phyloP scores from a whole-genome alignment of 1,284 basidiomycete species.

The Microbotryomycetes sp. region DNA sequence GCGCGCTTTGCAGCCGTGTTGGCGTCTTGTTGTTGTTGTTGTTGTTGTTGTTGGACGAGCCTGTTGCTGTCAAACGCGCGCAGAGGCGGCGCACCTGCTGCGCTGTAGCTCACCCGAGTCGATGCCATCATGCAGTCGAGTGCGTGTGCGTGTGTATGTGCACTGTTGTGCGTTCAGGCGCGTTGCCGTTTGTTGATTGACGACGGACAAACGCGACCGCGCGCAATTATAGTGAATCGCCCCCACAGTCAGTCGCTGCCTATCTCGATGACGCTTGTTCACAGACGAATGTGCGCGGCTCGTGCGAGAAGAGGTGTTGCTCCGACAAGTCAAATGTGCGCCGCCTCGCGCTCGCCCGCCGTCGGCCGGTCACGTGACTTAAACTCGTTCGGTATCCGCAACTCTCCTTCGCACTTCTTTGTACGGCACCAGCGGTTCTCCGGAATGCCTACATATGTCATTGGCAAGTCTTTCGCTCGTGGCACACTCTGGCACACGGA shows the following conservation, averaged over 20 bases:
- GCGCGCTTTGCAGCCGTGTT: too few species aligned
- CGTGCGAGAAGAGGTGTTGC: too few species aligned
- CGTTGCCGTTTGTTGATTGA: background rate
- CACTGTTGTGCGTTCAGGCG: background rate
- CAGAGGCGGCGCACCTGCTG: background rate
- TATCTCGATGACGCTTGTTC: background rate
- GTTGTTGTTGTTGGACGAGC: background rate
- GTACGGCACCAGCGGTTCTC: background rate
- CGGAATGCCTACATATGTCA: conserved; percentile 25
- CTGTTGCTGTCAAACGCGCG: background rate
- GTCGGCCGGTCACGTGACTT: background rate
- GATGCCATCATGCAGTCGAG: too few species aligned
- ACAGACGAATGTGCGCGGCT: too few species aligned
- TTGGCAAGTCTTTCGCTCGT: conserved; percentile 6
- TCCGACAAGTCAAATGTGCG: too few species aligned
- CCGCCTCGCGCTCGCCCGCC: background rate
- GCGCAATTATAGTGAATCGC: too few species aligned
- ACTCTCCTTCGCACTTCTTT: background rate
- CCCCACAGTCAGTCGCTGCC: too few species aligned
- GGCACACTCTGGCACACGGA: too few species aligned
- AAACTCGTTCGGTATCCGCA: background rate
- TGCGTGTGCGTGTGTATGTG: background rate
- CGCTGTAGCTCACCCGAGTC: too few species aligned
- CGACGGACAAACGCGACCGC: too few species aligned
- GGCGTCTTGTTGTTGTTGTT: background rate